Evolutionary conservation across 441 rosid species (phyloP).

Genomic region (Gossypium schwendimanii): DNA sequence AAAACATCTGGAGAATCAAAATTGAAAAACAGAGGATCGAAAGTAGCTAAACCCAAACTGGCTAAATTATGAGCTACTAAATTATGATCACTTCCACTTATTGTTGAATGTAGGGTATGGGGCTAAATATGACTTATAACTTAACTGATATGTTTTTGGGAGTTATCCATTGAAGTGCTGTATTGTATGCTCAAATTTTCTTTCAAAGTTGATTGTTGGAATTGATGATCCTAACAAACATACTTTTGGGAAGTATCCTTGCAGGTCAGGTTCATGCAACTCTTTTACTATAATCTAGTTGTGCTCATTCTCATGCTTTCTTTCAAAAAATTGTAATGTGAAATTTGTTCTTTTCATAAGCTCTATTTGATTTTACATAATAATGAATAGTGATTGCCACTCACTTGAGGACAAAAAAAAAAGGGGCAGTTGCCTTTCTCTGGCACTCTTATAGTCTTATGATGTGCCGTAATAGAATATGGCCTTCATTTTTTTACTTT

Average conservation of each 20-base stretch:
- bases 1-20: too few relatives aligned
- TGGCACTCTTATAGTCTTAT: not conserved
- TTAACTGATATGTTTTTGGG: not conserved
- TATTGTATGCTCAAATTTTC: not conserved
- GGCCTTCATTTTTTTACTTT: not conserved
- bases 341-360: not conserved
- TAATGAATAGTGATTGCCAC: not conserved
- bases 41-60: too few relatives aligned
- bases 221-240: not conserved
- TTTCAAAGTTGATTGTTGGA: slow-evolving; percentile 3
- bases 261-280: not conserved
- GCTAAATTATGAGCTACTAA: not conserved
- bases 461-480: not conserved
- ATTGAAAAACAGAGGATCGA: too few relatives aligned
- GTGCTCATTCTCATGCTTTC: not conserved
- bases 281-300: not conserved
- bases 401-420: not conserved
- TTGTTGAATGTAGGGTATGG: slow-evolving; percentile 1
- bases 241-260: slow-evolving; percentile 1
- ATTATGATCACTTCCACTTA: not conserved
- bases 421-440: not conserved
- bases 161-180: not conserved
- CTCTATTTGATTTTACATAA: not conserved
- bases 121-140: not conserved
- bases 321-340: not conserved